Evolutionary conservation across 2,329 filamentous ascomycete species (phyloP).

Genomic region (Xylaria sp.): DNA sequence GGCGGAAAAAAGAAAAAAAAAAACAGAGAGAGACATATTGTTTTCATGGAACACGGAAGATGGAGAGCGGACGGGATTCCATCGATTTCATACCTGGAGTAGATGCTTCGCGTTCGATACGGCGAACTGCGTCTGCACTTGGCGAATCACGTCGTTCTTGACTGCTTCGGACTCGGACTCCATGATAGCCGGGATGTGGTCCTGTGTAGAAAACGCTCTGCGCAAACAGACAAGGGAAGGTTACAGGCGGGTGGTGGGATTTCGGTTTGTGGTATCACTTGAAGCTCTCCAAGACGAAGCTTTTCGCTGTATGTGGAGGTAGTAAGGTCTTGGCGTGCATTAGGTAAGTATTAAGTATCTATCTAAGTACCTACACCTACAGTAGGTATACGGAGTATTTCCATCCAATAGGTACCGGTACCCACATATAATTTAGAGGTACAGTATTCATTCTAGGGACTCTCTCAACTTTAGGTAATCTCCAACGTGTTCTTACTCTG

Average conservation of each 20-base stretch:
- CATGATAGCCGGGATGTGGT: slow-evolving; percentile 54
- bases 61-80: not conserved
- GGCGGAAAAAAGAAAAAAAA: too few relatives aligned
- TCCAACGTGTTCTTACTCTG: too few relatives aligned
- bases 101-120: slow-evolving; percentile 75
- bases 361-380: not conserved
- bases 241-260: not conserved
- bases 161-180: slow-evolving; percentile 67
- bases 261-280: not conserved
- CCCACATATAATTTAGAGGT: too few relatives aligned
- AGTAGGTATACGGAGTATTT: not conserved
- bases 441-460: too few relatives aligned
- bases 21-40: not conserved
- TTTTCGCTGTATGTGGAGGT: slow-evolving; percentile 12
- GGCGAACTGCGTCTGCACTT: slow-evolving; percentile 71
- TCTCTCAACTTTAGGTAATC: too few relatives aligned
- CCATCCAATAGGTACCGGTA: too few relatives aligned
- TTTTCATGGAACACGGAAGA: not conserved
- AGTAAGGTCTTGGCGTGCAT: slow-evolving; percentile 30
- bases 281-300: slow-evolving; percentile 11
- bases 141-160: slow-evolving; percentile 72
- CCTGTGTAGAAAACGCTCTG: slow-evolving; percentile 31
- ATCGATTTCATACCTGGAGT: slow-evolving; percentile 67
- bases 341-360: not conserved
- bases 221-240: not conserved